Conservation (phyloP, 139 green algal species). For the Ettlia oleoabundans region DNA sequence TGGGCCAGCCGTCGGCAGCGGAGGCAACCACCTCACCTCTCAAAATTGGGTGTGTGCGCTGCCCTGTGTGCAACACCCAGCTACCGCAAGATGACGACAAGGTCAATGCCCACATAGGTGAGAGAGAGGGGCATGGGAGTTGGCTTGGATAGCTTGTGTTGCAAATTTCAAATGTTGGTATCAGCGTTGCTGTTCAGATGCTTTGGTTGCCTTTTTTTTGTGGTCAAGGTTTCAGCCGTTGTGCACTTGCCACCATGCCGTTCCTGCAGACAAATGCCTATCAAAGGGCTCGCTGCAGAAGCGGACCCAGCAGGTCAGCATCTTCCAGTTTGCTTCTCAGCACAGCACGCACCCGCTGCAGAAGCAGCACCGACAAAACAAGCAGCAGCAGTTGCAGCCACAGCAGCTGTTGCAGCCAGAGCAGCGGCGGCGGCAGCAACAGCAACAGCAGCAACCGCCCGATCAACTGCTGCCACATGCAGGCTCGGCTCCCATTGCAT, state of each 20-base stretch:
- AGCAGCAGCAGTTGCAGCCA: neutral
- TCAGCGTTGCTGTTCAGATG: too few relatives aligned
- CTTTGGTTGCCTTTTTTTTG: too few relatives aligned
- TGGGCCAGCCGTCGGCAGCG: too few relatives aligned
- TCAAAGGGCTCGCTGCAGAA: constrained; percentile 2
- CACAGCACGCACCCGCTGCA: neutral
- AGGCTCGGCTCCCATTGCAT: too few relatives aligned
- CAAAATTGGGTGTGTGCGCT: neutral
- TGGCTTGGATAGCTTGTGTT: too few relatives aligned
- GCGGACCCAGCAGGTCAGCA: constrained; percentile 29
- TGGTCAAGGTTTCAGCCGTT: too few relatives aligned
- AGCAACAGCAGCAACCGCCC: neutral
- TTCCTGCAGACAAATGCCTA: constrained; percentile 39
- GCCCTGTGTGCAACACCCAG: constrained; percentile 30
- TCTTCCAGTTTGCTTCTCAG: constrained; percentile 24
- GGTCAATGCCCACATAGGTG: constrained; percentile 34
- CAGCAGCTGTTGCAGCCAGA: neutral
- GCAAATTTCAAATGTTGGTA: too few relatives aligned
- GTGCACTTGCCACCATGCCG: too few relatives aligned
- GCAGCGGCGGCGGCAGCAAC: constrained; percentile 17
- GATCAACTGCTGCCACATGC: too few relatives aligned
- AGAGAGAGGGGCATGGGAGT: neutral
- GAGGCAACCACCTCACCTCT: neutral
- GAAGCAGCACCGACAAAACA: neutral
- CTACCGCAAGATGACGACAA: neutral